Evolutionary conservation across 768 basidiomycete species (phyloP).

Genomic region (Trametes meyenii): DNA sequence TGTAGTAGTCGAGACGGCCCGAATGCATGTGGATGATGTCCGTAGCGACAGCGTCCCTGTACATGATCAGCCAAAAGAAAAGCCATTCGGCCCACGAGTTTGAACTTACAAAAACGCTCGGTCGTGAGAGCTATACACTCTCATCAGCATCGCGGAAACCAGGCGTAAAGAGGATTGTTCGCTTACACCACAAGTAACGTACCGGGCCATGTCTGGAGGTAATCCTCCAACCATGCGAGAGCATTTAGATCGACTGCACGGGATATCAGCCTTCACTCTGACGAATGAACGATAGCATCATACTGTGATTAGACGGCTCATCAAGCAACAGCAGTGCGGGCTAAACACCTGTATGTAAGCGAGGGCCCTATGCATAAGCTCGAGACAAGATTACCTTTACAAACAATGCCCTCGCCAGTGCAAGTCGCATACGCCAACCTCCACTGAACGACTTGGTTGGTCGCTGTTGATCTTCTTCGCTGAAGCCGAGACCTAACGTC

Average conservation of each 20-base stretch:
- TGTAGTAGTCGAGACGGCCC: conserved; percentile 93
- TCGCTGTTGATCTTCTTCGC: conserved; percentile 81
- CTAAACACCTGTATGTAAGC: conserved; percentile 34
- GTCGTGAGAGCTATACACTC: conserved; percentile 79
- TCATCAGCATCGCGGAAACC: background rate
- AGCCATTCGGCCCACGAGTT: too few species aligned
- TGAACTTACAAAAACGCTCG: conserved; percentile 83
- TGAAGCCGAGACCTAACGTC: conserved; percentile 83
- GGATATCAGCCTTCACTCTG: conserved; percentile 6
- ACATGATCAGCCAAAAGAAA: background rate
- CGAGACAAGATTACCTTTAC: conserved; percentile 69
- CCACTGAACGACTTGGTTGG: conserved; percentile 89
- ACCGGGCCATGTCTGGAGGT: conserved; percentile 92
- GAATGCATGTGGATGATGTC: conserved; percentile 98
- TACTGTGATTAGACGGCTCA: conserved; percentile 97
- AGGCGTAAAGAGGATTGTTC: background rate
- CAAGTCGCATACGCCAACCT: conserved; percentile 98
- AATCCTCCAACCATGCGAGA: conserved; percentile 96
- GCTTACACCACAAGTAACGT: conserved; percentile 90
- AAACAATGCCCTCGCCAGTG: conserved; percentile 92
- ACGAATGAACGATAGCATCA: conserved; percentile 28
- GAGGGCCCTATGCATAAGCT: background rate
- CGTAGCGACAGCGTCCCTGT: conserved; percentile 91
- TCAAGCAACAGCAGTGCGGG: conserved; percentile 80
- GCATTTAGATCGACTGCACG: conserved; percentile 86